A percentile compares a stretch with the other conserved stretches of the same genome.
Evolutionary conservation across 495 filamentous ascomycete species (phyloP).

Genomic region (Penicillium atrosanguineum): DNA sequence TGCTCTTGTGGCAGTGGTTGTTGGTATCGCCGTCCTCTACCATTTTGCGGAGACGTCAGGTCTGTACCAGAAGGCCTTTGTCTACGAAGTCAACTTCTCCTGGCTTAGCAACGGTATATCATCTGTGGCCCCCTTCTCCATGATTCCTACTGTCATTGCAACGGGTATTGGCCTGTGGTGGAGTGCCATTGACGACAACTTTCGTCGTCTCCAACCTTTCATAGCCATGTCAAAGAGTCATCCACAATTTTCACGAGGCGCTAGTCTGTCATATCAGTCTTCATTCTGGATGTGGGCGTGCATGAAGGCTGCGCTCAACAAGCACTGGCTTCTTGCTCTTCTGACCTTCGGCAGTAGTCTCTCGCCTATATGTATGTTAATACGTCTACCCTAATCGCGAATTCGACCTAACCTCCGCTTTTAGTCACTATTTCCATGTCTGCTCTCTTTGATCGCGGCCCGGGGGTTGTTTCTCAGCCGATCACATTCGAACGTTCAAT

Average conservation of each 20-base stretch:
- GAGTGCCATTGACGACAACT: constrained; percentile 33
- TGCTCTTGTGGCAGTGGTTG: constrained; percentile 14
- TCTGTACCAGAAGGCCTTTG: constrained; percentile 34
- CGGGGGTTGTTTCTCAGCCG: constrained; percentile 9
- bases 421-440: constrained; percentile 40
- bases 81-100: constrained; percentile 27
- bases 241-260: constrained; percentile 10
- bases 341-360: constrained; percentile 28
- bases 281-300: constrained; percentile 30
- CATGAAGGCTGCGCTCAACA: constrained; percentile 24
- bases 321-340: constrained; percentile 31
- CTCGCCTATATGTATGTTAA: constrained; percentile 33
- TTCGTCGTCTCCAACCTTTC: constrained; percentile 34
- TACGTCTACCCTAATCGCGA: neutral
- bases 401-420: neutral
- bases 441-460: constrained; percentile 26
- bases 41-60: constrained; percentile 15
- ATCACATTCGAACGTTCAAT: constrained; percentile 12
- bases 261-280: constrained; percentile 29
- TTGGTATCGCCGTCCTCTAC: constrained; percentile 27
- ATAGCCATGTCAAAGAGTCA: constrained; percentile 25
- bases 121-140: constrained; percentile 30
- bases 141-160: constrained; percentile 31
- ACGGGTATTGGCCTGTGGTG: constrained; percentile 35
- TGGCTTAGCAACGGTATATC: constrained; percentile 20